A percentile compares a stretch with the other conserved stretches of the same genome.
Conservation (phyloP, 768 basidiomycete genomes). For the Rubroboletus pulcherrimus region DNA sequence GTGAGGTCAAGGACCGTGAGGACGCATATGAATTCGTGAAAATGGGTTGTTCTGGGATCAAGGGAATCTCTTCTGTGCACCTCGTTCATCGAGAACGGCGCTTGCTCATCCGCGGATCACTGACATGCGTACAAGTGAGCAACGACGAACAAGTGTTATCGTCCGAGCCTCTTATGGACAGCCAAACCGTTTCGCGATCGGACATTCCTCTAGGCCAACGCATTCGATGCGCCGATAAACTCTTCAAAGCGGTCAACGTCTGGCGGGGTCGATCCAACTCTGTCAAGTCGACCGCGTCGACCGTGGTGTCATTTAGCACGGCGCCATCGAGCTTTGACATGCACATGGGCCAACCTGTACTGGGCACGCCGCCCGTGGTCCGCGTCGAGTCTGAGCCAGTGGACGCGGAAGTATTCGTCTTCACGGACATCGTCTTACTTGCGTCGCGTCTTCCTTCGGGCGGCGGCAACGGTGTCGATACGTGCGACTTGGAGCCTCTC, state of each 20-base stretch:
- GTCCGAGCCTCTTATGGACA: not conserved
- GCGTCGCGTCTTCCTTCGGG: slow-evolving; percentile 28
- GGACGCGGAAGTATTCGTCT: slow-evolving; percentile 46
- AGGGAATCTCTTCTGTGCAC: slow-evolving; percentile 49
- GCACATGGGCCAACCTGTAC: slow-evolving; percentile 1
- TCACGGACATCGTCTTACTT: slow-evolving; percentile 69
- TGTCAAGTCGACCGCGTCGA: slow-evolving; percentile 25
- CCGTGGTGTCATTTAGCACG: slow-evolving; percentile 25
- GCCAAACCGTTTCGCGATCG: not conserved
- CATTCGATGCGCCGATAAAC: slow-evolving; percentile 20
- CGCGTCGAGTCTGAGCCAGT: slow-evolving; percentile 25
- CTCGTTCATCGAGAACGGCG: slow-evolving; percentile 73
- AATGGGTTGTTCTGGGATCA: slow-evolving; percentile 52
- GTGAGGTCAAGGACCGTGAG: slow-evolving; percentile 81
- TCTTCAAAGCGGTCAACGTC: slow-evolving; percentile 41
- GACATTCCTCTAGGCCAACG: not conserved
- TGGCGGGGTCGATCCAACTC: slow-evolving; percentile 48
- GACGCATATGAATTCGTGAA: slow-evolving; percentile 81
- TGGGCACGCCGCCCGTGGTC: slow-evolving; percentile 20
- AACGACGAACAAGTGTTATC: slow-evolving; percentile 23
- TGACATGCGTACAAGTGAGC: slow-evolving; percentile 42
- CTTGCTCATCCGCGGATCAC: slow-evolving; percentile 62
- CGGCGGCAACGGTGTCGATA: slow-evolving; percentile 16
- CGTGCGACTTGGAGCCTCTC: slow-evolving; percentile 41
- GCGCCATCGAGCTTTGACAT: slow-evolving; percentile 31